Percentiles rank a stretch among this genome's conserved stretches.
Evolutionary conservation across 371 early-diverging fungal species (phyloP).

Genomic region (Haplosporangium sp.): DNA sequence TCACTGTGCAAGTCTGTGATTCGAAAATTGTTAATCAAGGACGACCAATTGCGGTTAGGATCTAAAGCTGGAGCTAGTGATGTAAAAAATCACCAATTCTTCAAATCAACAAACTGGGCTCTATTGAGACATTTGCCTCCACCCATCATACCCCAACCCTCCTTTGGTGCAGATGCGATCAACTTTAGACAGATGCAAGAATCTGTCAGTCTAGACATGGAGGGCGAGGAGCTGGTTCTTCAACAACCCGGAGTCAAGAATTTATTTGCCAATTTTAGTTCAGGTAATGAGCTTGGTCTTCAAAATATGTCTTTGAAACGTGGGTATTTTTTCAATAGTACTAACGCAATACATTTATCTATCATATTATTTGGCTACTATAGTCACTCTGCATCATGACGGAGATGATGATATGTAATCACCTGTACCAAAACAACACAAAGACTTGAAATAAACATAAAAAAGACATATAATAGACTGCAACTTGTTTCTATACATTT

Average conservation of each 20-base stretch:
- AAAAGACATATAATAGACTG: background rate
- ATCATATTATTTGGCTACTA: background rate
- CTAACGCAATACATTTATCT: background rate
- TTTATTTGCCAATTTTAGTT: slow-evolving; percentile 79
- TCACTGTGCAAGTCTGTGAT: slow-evolving; percentile 80
- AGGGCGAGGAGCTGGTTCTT: slow-evolving; percentile 59
- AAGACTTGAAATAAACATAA: background rate
- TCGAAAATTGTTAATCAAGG: slow-evolving; percentile 87
- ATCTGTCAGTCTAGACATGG: slow-evolving; percentile 69
- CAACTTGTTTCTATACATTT: background rate
- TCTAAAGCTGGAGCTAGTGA: slow-evolving; percentile 93
- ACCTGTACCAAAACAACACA: slow-evolving; percentile 10
- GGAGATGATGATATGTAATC: slow-evolving; percentile 38
- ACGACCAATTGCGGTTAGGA: slow-evolving; percentile 89
- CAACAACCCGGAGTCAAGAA: slow-evolving; percentile 62
- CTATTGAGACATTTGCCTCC: slow-evolving; percentile 86
- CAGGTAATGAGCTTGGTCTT: slow-evolving; percentile 58
- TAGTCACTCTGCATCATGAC: slow-evolving; percentile 43
- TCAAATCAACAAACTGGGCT: slow-evolving; percentile 94
- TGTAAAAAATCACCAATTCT: slow-evolving; percentile 93
- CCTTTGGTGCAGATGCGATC: slow-evolving; percentile 73
- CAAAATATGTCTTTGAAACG: no score
- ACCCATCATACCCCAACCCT: slow-evolving; percentile 90
- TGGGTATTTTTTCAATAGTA: background rate
- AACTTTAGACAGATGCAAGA: slow-evolving; percentile 81